Conservation (phyloP, 805 yeast genomes). For the Clavispora phyllophila region DNA sequence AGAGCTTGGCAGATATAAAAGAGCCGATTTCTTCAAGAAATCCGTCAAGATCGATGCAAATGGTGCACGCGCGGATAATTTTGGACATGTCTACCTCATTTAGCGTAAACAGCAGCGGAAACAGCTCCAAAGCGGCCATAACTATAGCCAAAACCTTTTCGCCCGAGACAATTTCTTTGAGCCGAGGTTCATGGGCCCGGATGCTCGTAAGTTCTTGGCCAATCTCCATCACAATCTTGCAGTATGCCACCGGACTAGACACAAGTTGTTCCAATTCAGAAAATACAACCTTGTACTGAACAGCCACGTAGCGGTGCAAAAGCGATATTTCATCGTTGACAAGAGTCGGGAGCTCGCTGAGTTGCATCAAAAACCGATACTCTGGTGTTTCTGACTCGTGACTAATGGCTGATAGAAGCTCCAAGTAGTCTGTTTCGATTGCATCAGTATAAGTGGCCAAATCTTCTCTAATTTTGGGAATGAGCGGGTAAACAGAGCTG, state of each 20-base stretch:
- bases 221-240: constrained; percentile 45
- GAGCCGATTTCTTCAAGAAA: constrained; percentile 41
- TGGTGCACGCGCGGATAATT: constrained; percentile 42
- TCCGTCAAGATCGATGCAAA: constrained; percentile 42
- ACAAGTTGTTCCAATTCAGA: constrained; percentile 67
- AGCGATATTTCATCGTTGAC: constrained; percentile 50
- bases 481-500: constrained; percentile 19
- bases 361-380: constrained; percentile 45
- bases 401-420: constrained; percentile 25
- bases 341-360: constrained; percentile 52
- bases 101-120: constrained; percentile 5
- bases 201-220: constrained; percentile 41
- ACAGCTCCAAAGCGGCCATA: constrained; percentile 61
- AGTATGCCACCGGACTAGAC: constrained; percentile 57
- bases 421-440: constrained; percentile 25
- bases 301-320: constrained; percentile 45
- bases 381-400: constrained; percentile 31
- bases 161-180: constrained; percentile 44
- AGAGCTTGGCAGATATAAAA: constrained; percentile 54
- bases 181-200: constrained; percentile 25
- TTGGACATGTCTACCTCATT: constrained; percentile 28
- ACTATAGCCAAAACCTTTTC: constrained; percentile 69
- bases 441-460: constrained; percentile 18
- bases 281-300: constrained; percentile 56
- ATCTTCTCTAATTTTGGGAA: constrained; percentile 20